Conservation (phyloP, 257 asterid species). For the Solanum neorickii region DNA sequence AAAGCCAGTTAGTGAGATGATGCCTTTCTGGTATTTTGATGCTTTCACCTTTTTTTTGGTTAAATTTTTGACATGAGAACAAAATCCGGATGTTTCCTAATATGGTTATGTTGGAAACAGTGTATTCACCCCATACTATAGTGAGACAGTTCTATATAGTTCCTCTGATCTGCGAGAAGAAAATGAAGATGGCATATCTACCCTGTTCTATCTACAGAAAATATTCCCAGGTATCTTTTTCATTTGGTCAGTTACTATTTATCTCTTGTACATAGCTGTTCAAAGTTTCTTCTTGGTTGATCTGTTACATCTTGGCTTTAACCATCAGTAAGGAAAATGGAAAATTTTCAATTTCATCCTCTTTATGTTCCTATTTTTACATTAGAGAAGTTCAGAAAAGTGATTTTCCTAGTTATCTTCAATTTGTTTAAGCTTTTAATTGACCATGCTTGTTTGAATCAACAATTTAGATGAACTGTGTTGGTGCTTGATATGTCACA, state of each 20-base stretch:
- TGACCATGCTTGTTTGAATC: background rate
- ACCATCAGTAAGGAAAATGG: background rate
- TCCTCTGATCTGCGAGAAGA: slow-evolving; percentile 76
- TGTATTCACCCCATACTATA: slow-evolving; percentile 98
- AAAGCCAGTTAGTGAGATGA: slow-evolving; percentile 84
- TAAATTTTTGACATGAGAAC: background rate
- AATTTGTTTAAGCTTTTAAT: background rate
- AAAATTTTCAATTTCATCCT: background rate
- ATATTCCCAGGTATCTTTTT: slow-evolving; percentile 74
- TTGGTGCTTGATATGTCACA: background rate
- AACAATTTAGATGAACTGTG: background rate
- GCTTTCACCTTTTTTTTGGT: background rate
- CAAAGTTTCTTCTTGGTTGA: slow-evolving; percentile 1
- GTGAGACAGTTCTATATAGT: slow-evolving; percentile 97
- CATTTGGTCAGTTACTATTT: background rate
- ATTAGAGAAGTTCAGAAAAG: background rate
- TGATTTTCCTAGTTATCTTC: background rate
- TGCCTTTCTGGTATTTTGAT: slow-evolving; percentile 70
- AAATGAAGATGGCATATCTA: slow-evolving; percentile 98
- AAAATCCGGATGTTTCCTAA: slow-evolving; percentile 12
- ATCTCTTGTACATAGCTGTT: background rate
- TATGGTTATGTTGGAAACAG: slow-evolving; percentile 31
- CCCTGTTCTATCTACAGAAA: slow-evolving; percentile 87
- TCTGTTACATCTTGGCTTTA: background rate
- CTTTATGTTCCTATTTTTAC: background rate